Evolutionary conservation across 139 green algal genomes (phyloP).

Genomic region (Ettlia oleoabundans): DNA sequence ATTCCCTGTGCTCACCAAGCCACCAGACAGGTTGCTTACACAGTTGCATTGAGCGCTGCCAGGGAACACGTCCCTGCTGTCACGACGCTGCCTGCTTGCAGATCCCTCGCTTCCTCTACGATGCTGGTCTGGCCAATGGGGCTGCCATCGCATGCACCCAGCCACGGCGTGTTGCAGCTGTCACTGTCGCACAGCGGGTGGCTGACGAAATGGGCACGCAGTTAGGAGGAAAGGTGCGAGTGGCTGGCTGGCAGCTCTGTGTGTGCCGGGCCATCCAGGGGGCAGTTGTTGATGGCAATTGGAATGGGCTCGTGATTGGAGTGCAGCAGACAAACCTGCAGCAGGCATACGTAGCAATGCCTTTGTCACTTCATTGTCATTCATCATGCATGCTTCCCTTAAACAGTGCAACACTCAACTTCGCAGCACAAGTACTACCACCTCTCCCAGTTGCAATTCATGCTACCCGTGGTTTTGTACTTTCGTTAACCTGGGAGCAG

Average conservation of each 20-base stretch:
- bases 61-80: background rate
- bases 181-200: constrained; percentile 97
- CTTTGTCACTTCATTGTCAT: background rate
- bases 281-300: too few relatives aligned
- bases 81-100: constrained; percentile 30
- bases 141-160: constrained; percentile 92
- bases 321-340: too few relatives aligned
- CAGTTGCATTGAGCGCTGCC: too few relatives aligned
- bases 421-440: background rate
- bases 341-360: background rate
- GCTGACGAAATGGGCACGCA: constrained; percentile 49
- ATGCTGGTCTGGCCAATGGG: constrained; percentile 54
- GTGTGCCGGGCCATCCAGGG: too few relatives aligned
- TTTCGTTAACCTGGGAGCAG: constrained; percentile 1
- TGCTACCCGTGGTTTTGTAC: too few relatives aligned
- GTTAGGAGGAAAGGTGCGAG: constrained; percentile 63
- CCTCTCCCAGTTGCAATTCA: background rate
- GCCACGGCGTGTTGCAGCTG: constrained; percentile 94
- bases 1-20: too few relatives aligned
- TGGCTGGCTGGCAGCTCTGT: too few relatives aligned
- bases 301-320: too few relatives aligned
- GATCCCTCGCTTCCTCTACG: constrained; percentile 81
- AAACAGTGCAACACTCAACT: too few relatives aligned
- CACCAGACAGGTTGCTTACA: too few relatives aligned
- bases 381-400: background rate